phyloP scores from a whole-genome alignment of 257 asterid genomes.

The Solanum rostratum region DNA sequence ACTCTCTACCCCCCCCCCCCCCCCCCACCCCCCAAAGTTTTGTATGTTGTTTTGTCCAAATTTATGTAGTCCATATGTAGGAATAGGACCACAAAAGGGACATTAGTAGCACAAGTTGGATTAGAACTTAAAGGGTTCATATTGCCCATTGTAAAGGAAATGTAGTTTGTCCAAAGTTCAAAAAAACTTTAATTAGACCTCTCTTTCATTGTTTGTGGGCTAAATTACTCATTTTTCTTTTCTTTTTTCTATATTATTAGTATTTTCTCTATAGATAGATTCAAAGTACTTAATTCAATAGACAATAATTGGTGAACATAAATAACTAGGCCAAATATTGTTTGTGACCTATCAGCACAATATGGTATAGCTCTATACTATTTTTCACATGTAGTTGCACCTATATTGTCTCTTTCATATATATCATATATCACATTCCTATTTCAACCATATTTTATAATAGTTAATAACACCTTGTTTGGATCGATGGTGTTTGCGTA shows the following conservation, averaged over 20 bases:
- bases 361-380: not conserved
- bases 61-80: not conserved
- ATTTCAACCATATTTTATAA: not conserved
- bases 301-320: not conserved
- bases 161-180: not conserved
- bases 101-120: not conserved
- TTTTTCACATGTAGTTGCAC: not conserved
- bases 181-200: not conserved
- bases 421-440: not conserved
- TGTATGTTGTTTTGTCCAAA: not conserved
- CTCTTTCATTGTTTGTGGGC: not conserved
- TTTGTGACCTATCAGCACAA: not conserved
- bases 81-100: conserved; percentile 3
- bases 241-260: not conserved
- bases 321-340: not conserved
- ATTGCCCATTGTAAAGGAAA: not conserved
- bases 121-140: not conserved
- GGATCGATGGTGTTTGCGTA: too few relatives aligned
- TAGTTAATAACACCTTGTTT: too few relatives aligned
- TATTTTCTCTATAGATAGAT: not conserved
- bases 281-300: not conserved
- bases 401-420: not conserved
- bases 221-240: not conserved
- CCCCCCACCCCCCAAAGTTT: not conserved
- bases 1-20: too few relatives aligned